phyloP scores from a whole-genome alignment of 257 asterid genomes.

The Nicotiana obtusifolia region DNA sequence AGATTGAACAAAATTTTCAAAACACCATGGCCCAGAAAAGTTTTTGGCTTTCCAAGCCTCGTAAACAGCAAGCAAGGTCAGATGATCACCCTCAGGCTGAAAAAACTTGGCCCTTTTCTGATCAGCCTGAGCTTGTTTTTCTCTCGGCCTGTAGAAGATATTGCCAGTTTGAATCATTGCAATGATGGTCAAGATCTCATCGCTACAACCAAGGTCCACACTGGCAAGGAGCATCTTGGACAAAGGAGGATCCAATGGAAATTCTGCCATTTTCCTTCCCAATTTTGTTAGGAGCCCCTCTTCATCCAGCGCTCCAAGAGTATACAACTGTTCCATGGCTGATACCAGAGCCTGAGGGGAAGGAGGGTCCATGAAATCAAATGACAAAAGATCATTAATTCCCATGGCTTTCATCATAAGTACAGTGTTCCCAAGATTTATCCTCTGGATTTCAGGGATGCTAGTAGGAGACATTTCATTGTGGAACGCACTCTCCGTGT shows the following conservation, averaged over 20 bases:
- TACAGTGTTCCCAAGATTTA: constrained; percentile 79
- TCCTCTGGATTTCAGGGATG: constrained; percentile 91
- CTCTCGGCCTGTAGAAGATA: constrained; percentile 89
- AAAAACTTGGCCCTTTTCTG: constrained; percentile 86
- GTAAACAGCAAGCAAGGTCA: constrained; percentile 86
- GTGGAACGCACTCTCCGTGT: constrained; percentile 78
- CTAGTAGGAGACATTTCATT: constrained; percentile 94
- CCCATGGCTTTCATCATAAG: constrained; percentile 97
- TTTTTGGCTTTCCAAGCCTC: constrained; percentile 96
- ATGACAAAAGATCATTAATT: constrained; percentile 74
- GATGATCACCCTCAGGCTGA: constrained; percentile 92
- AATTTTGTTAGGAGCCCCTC: constrained; percentile 89
- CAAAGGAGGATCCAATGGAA: constrained; percentile 86
- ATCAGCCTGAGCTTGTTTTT: constrained; percentile 95
- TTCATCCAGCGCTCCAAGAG: constrained; percentile 90
- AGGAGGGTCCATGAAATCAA: constrained; percentile 97
- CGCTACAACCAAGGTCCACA: constrained; percentile 88
- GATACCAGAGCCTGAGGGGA: constrained; percentile 91
- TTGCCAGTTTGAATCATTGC: constrained; percentile 96
- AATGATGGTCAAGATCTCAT: constrained; percentile 83
- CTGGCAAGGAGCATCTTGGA: constrained; percentile 87
- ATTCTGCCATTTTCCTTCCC: constrained; percentile 98
- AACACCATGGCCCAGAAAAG: constrained; percentile 93
- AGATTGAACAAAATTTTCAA: constrained; percentile 85
- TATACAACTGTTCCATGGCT: constrained; percentile 89